These are phyloP conservation scores for Rosa chinensis DNA, from an alignment of 306 rosid genomes.

Conservation along the genomic window DNA sequence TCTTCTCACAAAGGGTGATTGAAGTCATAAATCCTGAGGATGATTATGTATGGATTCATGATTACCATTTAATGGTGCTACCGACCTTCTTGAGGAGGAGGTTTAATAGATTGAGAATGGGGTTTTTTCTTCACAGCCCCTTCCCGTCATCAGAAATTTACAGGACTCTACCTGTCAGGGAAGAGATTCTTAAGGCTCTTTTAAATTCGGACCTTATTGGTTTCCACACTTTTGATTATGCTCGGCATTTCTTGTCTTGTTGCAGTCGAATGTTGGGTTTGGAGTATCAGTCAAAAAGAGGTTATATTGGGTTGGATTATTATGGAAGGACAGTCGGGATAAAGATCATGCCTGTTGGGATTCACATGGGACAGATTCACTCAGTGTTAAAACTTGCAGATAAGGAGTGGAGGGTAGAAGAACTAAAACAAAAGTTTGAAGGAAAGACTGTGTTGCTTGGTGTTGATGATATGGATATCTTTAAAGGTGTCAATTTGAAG, in stretches of 20 bases:
- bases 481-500: slow-evolving; percentile 60
- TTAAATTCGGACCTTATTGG: slow-evolving; percentile 67
- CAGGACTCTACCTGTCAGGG: slow-evolving; percentile 67
- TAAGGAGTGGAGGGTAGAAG: slow-evolving; percentile 56
- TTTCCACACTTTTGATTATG: slow-evolving; percentile 71
- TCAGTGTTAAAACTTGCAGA: slow-evolving; percentile 50
- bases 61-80: slow-evolving; percentile 70
- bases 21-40: slow-evolving; percentile 69
- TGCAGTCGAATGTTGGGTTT: slow-evolving; percentile 70
- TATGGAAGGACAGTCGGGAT: slow-evolving; percentile 66
- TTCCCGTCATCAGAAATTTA: slow-evolving; percentile 71
- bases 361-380: slow-evolving; percentile 70
- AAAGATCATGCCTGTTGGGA: slow-evolving; percentile 68
- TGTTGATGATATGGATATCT: slow-evolving; percentile 63
- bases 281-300: slow-evolving; percentile 70
- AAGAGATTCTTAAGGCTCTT: slow-evolving; percentile 66
- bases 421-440: slow-evolving; percentile 48
- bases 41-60: slow-evolving; percentile 71
- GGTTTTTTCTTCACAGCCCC: slow-evolving; percentile 66
- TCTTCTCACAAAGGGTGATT: slow-evolving; percentile 64
- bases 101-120: slow-evolving; percentile 62
- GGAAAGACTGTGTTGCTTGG: slow-evolving; percentile 57
- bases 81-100: slow-evolving; percentile 68
- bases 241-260: slow-evolving; percentile 72
- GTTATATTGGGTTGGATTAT: slow-evolving; percentile 70